These are phyloP conservation scores for Lipomyces sp. DNA, from an alignment of 805 yeast genomes.

Conservation along the genomic window DNA sequence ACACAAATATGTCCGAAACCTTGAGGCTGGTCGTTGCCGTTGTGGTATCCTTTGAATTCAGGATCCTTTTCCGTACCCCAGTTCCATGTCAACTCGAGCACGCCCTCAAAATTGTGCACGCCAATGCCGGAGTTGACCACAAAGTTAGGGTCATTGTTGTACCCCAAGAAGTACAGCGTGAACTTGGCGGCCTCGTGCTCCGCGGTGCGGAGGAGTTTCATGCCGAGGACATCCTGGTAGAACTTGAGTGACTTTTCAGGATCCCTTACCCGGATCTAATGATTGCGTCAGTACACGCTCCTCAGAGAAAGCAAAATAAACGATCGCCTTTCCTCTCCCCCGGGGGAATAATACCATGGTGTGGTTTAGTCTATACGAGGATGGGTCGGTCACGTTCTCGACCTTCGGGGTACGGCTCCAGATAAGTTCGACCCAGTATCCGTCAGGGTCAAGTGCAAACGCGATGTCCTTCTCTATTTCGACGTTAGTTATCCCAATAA, in stretches of 20 bases:
- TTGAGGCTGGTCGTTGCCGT: conserved; percentile 75
- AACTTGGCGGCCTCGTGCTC: conserved; percentile 74
- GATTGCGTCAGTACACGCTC: conserved; percentile 20
- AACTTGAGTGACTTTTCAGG: conserved; percentile 75
- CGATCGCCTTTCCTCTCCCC: neutral
- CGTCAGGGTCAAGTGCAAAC: conserved; percentile 92
- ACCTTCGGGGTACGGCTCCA: conserved; percentile 56
- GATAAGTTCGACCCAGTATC: conserved; percentile 94
- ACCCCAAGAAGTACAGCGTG: conserved; percentile 85
- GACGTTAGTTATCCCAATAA: neutral
- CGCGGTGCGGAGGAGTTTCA: conserved; percentile 66
- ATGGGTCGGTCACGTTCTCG: conserved; percentile 49
- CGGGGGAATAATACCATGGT: conserved; percentile 31
- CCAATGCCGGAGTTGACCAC: conserved; percentile 51
- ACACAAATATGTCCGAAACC: conserved; percentile 91
- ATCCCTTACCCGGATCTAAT: conserved; percentile 90
- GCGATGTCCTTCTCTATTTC: conserved; percentile 64
- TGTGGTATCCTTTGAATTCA: conserved; percentile 73
- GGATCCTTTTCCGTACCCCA: conserved; percentile 91
- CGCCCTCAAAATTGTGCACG: conserved; percentile 58
- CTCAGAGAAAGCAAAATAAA: neutral
- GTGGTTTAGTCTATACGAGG: conserved; percentile 36
- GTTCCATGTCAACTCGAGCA: conserved; percentile 90
- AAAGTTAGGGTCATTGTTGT: conserved; percentile 50
- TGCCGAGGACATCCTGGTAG: conserved; percentile 78